phyloP scores from a whole-genome alignment of 352 stramenopile genomes.

The Globisporangium takayamanum region DNA sequence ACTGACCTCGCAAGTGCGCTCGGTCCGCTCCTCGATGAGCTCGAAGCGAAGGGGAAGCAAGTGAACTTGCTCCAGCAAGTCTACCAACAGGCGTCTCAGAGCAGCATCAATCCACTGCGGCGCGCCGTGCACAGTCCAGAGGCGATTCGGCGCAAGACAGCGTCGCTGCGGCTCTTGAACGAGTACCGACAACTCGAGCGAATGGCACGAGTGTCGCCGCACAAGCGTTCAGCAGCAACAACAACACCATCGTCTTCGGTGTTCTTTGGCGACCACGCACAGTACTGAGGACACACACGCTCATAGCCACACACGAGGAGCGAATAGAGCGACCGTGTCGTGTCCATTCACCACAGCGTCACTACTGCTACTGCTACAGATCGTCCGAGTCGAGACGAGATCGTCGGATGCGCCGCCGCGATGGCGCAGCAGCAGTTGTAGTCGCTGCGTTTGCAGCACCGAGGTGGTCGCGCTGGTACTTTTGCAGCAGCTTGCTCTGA shows the following conservation, averaged over 20 bases:
- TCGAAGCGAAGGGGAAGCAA: conserved; percentile 62
- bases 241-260: conserved; percentile 3
- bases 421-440: conserved; percentile 16
- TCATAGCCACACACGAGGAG: not conserved
- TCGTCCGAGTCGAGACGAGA: conserved; percentile 15
- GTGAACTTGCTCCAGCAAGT: conserved; percentile 63
- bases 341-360: not conserved
- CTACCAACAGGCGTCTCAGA: conserved; percentile 44
- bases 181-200: conserved; percentile 61
- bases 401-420: conserved; percentile 14
- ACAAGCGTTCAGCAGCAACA: not conserved
- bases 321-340: not conserved
- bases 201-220: conserved; percentile 18
- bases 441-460: conserved; percentile 4
- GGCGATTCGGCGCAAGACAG: conserved; percentile 52
- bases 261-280: conserved; percentile 16
- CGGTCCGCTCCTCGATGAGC: conserved; percentile 42
- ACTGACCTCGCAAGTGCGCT: conserved; percentile 38
- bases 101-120: conserved; percentile 50
- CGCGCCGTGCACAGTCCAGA: conserved; percentile 48
- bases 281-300: conserved; percentile 10
- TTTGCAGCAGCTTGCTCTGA: conserved; percentile 45
- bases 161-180: conserved; percentile 55
- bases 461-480: conserved; percentile 51
- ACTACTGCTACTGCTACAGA: not conserved